phyloP scores from a whole-genome alignment of 441 rosid species.

The Pelargonium australe region DNA sequence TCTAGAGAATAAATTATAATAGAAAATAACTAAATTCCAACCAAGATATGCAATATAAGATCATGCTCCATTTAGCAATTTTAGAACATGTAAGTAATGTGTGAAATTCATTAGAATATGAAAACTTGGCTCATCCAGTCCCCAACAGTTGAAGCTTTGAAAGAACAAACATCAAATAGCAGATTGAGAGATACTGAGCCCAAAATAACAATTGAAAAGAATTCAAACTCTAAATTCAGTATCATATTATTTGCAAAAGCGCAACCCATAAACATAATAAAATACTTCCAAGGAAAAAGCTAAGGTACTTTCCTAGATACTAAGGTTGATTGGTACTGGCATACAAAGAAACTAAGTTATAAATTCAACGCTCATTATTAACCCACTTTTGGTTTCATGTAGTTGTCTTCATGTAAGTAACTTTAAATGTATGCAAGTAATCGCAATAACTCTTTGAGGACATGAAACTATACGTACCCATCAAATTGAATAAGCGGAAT shows the following conservation, averaged over 20 bases:
- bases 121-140: conserved; percentile 10
- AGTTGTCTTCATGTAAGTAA: neutral
- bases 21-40: neutral
- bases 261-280: neutral
- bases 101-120: neutral
- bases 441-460: conserved; percentile 12
- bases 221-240: neutral
- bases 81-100: neutral
- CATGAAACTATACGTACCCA: conserved; percentile 51
- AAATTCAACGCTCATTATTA: neutral
- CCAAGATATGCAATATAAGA: neutral
- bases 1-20: neutral
- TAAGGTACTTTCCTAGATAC: too few relatives aligned
- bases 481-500: conserved; percentile 80
- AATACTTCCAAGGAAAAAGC: too few relatives aligned
- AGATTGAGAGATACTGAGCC: neutral
- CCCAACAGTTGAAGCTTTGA: conserved; percentile 9
- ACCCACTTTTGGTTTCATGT: neutral
- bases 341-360: too few relatives aligned
- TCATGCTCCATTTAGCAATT: neutral
- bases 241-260: neutral
- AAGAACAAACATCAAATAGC: neutral
- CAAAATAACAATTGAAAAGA: neutral
- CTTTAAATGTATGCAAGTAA: neutral
- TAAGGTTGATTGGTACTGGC: too few relatives aligned